Conservation (phyloP, 2,329 filamentous ascomycete species). For the Didymella arachidicola region DNA sequence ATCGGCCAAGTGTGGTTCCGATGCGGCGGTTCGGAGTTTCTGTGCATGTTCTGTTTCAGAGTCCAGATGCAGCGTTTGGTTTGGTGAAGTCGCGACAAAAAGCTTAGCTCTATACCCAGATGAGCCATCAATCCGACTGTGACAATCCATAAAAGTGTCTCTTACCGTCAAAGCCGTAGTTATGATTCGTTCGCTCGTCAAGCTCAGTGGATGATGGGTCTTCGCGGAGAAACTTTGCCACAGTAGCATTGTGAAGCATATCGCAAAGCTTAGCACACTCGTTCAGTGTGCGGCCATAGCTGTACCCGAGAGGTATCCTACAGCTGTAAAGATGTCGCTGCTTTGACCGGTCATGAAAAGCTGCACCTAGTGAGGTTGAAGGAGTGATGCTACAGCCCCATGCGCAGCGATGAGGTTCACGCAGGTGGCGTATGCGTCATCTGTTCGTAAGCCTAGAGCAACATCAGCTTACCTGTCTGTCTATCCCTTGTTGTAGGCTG, state of each 20-base stretch:
- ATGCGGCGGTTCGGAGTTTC: slow-evolving; percentile 31
- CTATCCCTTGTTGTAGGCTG: not conserved
- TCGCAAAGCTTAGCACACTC: slow-evolving; percentile 5
- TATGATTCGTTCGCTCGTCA: slow-evolving; percentile 16
- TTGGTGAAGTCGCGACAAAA: slow-evolving; percentile 32
- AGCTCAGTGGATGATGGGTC: slow-evolving; percentile 11
- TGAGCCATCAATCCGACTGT: slow-evolving; percentile 1
- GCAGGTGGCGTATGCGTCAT: not conserved
- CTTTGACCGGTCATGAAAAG: not conserved
- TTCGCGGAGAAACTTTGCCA: slow-evolving; percentile 9
- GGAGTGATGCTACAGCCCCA: not conserved
- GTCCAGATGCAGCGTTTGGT: slow-evolving; percentile 35
- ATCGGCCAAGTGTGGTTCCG: slow-evolving; percentile 36
- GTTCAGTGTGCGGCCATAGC: not conserved
- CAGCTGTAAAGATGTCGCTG: not conserved
- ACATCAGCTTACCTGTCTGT: not conserved
- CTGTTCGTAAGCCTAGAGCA: not conserved
- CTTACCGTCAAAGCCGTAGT: slow-evolving; percentile 26
- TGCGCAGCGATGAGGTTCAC: too few relatives aligned
- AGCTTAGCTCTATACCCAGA: slow-evolving; percentile 26
- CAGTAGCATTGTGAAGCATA: slow-evolving; percentile 23
- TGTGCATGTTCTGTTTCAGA: slow-evolving; percentile 42
- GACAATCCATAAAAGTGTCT: slow-evolving; percentile 1
- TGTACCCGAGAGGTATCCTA: not conserved
- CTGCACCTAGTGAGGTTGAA: not conserved